A percentile compares a stretch with the other conserved stretches of the same genome.
Conservation (phyloP, 75 land plant species). For the Picea sitchensis region DNA sequence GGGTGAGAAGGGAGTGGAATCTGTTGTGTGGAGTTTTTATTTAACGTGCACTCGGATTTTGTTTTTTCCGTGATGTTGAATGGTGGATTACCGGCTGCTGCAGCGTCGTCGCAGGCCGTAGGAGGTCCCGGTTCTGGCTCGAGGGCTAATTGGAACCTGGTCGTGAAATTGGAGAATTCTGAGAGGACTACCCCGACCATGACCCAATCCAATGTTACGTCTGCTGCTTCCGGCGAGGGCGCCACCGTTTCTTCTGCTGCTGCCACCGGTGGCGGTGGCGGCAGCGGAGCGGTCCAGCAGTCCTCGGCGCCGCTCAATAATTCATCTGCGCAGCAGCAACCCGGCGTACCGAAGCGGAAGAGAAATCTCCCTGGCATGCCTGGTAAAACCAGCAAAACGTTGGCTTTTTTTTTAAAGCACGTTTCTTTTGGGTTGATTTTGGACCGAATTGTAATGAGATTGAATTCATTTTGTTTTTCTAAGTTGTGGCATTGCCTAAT, state of each 20-base stretch:
- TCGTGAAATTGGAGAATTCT: background rate
- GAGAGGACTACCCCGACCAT: background rate
- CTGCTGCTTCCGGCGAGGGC: constrained; percentile 8
- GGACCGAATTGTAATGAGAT: background rate
- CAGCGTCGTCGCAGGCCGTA: too few species aligned
- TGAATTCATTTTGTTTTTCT: background rate
- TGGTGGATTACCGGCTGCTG: background rate
- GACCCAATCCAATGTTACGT: constrained; percentile 9
- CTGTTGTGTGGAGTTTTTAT: too few species aligned
- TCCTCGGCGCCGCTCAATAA: background rate
- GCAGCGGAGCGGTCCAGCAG: background rate
- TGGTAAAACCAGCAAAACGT: constrained; percentile 8
- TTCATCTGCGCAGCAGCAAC: background rate
- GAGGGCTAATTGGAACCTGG: background rate
- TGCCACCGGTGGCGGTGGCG: background rate
- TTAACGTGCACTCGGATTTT: background rate
- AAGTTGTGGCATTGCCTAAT: too few species aligned
- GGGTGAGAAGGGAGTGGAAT: too few species aligned
- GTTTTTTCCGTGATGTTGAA: constrained; percentile 5
- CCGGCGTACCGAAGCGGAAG: constrained; percentile 17
- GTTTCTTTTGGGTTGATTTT: background rate
- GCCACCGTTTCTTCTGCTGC: constrained; percentile 8
- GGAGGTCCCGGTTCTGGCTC: background rate
- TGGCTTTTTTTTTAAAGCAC: background rate
- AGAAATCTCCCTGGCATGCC: constrained; percentile 37